Evolutionary conservation across 2,329 filamentous ascomycete genomes (phyloP).

Genomic region (Chrysoporthe puriensis): DNA sequence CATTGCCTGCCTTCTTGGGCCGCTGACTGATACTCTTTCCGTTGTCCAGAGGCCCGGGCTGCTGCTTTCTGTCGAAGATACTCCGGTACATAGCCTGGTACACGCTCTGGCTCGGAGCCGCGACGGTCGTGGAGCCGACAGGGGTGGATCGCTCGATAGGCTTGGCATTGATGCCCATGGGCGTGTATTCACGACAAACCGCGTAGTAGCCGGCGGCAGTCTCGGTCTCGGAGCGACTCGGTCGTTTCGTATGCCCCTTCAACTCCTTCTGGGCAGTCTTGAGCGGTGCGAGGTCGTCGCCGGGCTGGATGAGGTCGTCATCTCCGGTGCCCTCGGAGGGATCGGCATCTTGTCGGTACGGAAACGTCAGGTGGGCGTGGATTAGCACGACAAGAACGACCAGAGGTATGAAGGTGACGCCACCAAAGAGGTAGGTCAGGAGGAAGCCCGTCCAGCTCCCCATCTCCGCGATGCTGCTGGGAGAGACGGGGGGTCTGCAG

Average conservation of each 20-base stretch:
- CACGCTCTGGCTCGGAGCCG: slow-evolving; percentile 84
- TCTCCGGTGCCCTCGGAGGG: slow-evolving; percentile 36
- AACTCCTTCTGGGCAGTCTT: slow-evolving; percentile 62
- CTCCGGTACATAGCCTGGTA: slow-evolving; percentile 98
- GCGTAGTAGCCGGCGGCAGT: slow-evolving; percentile 91
- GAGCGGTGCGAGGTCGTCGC: slow-evolving; percentile 68
- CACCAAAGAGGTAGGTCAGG: slow-evolving; percentile 80
- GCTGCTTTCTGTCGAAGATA: slow-evolving; percentile 81
- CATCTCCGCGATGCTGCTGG: slow-evolving; percentile 42
- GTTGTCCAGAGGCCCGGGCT: slow-evolving; percentile 50
- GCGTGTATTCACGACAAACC: slow-evolving; percentile 91
- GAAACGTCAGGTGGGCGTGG: slow-evolving; percentile 72
- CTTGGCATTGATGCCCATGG: slow-evolving; percentile 89
- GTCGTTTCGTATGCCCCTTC: slow-evolving; percentile 59
- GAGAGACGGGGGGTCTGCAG: slow-evolving; percentile 1
- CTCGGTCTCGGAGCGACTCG: slow-evolving; percentile 64
- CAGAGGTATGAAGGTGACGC: slow-evolving; percentile 84
- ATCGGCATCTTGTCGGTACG: slow-evolving; percentile 50
- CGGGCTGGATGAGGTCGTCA: slow-evolving; percentile 56
- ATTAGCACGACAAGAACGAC: slow-evolving; percentile 63
- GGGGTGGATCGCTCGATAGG: slow-evolving; percentile 86
- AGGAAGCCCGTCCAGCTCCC: slow-evolving; percentile 62
- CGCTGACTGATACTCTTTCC: slow-evolving; percentile 54
- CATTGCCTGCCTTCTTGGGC: slow-evolving; percentile 74
- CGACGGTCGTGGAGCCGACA: slow-evolving; percentile 73